These are phyloP conservation scores for Cercis canadensis DNA, from an alignment of 306 rosid genomes.

Conservation along the genomic window DNA sequence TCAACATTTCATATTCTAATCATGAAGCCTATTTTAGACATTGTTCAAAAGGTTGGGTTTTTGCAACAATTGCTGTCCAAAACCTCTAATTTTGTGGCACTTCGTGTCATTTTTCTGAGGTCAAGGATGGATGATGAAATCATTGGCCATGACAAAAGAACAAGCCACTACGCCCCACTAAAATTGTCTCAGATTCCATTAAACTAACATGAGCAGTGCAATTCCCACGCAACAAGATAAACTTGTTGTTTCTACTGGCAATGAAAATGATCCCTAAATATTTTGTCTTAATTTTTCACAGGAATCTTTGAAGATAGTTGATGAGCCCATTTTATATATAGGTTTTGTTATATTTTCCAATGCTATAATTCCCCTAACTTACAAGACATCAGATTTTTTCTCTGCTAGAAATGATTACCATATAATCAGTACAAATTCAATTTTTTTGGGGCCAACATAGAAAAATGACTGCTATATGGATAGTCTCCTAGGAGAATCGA, in stretches of 20 bases:
- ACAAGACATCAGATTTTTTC: background rate
- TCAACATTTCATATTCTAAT: too few relatives aligned
- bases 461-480: background rate
- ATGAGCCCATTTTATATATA: background rate
- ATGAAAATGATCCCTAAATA: background rate
- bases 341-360: background rate
- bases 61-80: background rate
- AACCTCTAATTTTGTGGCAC: background rate
- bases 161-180: background rate
- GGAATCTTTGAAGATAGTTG: background rate
- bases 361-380: too few relatives aligned
- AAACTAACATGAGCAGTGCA: background rate
- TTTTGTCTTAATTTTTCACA: too few relatives aligned
- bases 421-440: background rate
- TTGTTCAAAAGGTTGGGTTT: background rate
- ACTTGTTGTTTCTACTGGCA: background rate
- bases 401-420: background rate
- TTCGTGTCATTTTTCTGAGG: background rate
- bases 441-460: background rate
- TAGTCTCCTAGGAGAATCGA: background rate
- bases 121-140: too few relatives aligned
- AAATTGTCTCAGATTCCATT: background rate
- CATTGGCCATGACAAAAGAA: background rate
- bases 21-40: background rate
- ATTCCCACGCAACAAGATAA: background rate